Conservation (phyloP, 148 eudicot genomes). For the Diospyros kaki region DNA sequence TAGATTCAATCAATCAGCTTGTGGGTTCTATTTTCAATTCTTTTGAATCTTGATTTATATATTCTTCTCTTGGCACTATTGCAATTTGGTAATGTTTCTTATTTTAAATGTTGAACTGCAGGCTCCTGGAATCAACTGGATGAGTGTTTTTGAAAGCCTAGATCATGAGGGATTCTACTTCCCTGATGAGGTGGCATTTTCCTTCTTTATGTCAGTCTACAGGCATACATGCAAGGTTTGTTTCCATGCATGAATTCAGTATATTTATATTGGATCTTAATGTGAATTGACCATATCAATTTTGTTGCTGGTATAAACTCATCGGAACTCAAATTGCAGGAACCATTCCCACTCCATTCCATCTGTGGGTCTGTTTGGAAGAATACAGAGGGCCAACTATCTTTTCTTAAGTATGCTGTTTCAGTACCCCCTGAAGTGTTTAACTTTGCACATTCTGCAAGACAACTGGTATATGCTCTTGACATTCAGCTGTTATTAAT, state of each 20-base stretch:
- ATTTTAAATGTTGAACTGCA: conserved; percentile 25
- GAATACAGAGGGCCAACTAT: conserved; percentile 86
- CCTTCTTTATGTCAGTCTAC: conserved; percentile 72
- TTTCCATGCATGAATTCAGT: background rate
- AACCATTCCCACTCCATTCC: conserved; percentile 81
- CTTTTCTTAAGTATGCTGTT: conserved; percentile 82
- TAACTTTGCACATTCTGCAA: conserved; percentile 67
- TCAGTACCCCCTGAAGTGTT: conserved; percentile 76
- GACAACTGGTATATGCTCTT: conserved; percentile 61
- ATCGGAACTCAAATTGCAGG: conserved; percentile 37
- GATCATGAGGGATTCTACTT: conserved; percentile 93
- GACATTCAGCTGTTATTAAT: background rate
- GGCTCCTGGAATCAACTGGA: conserved; percentile 92
- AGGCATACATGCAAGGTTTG: conserved; percentile 38
- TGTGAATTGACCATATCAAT: background rate
- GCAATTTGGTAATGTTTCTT: background rate
- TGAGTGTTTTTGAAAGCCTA: conserved; percentile 61
- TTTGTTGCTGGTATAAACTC: background rate
- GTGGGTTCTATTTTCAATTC: conserved; percentile 39
- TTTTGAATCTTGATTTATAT: conserved; percentile 5
- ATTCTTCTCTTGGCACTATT: background rate
- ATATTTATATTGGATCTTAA: conserved; percentile 1
- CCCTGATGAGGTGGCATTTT: conserved; percentile 68
- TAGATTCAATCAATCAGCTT: conserved; percentile 82
- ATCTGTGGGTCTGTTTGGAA: conserved; percentile 89